A percentile compares a stretch with the other conserved stretches of the same genome.
These are phyloP conservation scores for Acmispon strigosus DNA, from an alignment of 306 rosid species.

Conservation along the genomic window DNA sequence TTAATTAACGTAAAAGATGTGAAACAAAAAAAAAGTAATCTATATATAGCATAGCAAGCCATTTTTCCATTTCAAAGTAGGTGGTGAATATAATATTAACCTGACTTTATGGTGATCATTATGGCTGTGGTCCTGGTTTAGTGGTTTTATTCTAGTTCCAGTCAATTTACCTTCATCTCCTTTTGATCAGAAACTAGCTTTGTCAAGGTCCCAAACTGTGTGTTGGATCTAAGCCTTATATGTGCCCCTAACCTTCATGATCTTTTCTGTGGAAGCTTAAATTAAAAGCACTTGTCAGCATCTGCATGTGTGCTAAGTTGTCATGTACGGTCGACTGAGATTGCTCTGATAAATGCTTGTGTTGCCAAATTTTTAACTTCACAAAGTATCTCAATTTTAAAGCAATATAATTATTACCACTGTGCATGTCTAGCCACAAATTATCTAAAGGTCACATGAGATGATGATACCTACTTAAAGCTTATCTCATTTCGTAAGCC, in stretches of 20 bases:
- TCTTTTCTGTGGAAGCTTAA: constrained; percentile 14
- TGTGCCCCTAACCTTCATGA: background rate
- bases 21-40: background rate
- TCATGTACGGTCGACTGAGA: background rate
- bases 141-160: background rate
- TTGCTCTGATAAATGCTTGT: background rate
- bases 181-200: background rate
- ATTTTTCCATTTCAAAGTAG: background rate
- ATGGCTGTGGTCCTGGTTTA: constrained; percentile 20
- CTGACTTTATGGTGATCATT: background rate
- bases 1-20: background rate
- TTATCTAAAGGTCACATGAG: background rate
- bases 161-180: background rate
- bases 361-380: background rate
- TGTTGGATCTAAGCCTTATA: constrained; percentile 6
- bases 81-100: background rate
- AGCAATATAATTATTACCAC: background rate
- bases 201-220: background rate
- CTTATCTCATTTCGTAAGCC: too few relatives aligned
- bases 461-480: background rate
- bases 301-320: constrained; percentile 23
- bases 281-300: constrained; percentile 14
- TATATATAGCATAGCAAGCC: too few relatives aligned
- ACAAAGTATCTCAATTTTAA: background rate
- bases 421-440: too few relatives aligned